Percentiles rank a stretch among this genome's conserved stretches.
Conservation (phyloP, 768 basidiomycete genomes). For the Obba rivulosa region DNA sequence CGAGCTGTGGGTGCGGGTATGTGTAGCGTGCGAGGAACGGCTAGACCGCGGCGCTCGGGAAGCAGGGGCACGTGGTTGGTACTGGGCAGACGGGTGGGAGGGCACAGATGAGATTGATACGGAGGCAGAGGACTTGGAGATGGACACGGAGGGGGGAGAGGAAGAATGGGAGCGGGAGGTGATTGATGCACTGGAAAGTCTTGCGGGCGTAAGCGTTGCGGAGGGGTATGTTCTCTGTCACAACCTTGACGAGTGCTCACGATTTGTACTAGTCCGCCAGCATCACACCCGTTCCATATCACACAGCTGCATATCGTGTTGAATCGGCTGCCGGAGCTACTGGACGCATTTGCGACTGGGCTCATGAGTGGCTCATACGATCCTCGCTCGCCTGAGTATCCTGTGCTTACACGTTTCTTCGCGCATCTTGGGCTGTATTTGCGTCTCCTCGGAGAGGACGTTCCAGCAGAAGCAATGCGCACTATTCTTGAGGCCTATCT, state of each 20-base stretch:
- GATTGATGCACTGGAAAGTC: slow-evolving; percentile 44
- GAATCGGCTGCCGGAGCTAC: slow-evolving; percentile 56
- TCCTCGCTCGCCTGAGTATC: slow-evolving; percentile 54
- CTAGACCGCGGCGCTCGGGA: slow-evolving; percentile 61
- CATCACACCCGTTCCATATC: slow-evolving; percentile 75
- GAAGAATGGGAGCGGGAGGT: slow-evolving; percentile 69
- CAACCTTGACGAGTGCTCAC: background rate
- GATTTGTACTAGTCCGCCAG: slow-evolving; percentile 39
- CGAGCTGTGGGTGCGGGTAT: slow-evolving; percentile 88
- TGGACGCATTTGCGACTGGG: slow-evolving; percentile 63
- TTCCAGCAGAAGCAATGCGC: slow-evolving; percentile 73
- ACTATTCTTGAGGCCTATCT: slow-evolving; percentile 86
- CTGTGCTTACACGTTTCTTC: slow-evolving; percentile 81
- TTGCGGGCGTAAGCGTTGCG: slow-evolving; percentile 52
- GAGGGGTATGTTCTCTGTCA: slow-evolving; percentile 49
- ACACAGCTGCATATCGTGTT: slow-evolving; percentile 79
- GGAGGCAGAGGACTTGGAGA: slow-evolving; percentile 6
- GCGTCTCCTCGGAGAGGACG: slow-evolving; percentile 69
- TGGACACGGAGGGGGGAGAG: slow-evolving; percentile 27
- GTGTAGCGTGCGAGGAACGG: slow-evolving; percentile 76
- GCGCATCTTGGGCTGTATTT: slow-evolving; percentile 89
- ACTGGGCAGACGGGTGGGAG: slow-evolving; percentile 69
- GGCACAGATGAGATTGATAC: slow-evolving; percentile 33
- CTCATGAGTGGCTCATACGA: slow-evolving; percentile 48
- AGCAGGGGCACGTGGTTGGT: slow-evolving; percentile 52